A percentile compares a stretch with the other conserved stretches of the same genome.
Evolutionary conservation across 805 yeast species (phyloP).

Genomic region (Yamadazyma endophytica): DNA sequence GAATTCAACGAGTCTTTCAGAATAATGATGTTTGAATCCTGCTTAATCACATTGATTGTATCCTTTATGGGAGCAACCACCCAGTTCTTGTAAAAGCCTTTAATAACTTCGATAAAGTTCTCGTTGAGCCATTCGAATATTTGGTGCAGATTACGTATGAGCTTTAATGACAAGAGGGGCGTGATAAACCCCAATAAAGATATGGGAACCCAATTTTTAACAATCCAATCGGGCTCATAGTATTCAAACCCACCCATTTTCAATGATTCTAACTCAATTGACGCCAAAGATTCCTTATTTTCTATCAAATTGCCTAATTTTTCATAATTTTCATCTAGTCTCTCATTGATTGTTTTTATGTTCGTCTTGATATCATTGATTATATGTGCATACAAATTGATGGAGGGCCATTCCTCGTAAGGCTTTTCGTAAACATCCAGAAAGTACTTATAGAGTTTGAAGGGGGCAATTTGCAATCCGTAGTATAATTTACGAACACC

Average conservation of each 20-base stretch:
- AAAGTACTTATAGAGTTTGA: slow-evolving; percentile 14
- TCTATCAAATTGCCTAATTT: slow-evolving; percentile 10
- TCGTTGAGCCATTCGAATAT: slow-evolving; percentile 54
- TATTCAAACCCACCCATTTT: not conserved
- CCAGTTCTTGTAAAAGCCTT: slow-evolving; percentile 80
- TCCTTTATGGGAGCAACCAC: slow-evolving; percentile 68
- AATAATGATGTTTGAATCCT: slow-evolving; percentile 63
- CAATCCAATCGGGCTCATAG: slow-evolving; percentile 6
- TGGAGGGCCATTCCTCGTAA: slow-evolving; percentile 1
- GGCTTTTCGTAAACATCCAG: slow-evolving; percentile 1
- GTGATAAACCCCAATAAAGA: slow-evolving; percentile 43
- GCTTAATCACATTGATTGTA: slow-evolving; percentile 75
- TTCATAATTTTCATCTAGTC: slow-evolving; percentile 17
- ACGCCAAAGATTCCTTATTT: slow-evolving; percentile 3
- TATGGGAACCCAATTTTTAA: slow-evolving; percentile 65
- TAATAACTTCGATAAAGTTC: slow-evolving; percentile 59
- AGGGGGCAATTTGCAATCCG: slow-evolving; percentile 32
- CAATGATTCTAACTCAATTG: not conserved
- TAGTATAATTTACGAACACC: slow-evolving; percentile 22
- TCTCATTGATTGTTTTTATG: slow-evolving; percentile 14
- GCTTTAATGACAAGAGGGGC: slow-evolving; percentile 42
- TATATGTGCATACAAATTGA: slow-evolving; percentile 12
- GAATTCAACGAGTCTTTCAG: slow-evolving; percentile 76
- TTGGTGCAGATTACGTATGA: slow-evolving; percentile 49
- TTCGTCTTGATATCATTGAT: slow-evolving; percentile 23